Evolutionary conservation across 1,284 basidiomycete genomes (phyloP), one percentile per base, ranked within the genome.

Genomic region (Fistulinella staudtii): DNA sequence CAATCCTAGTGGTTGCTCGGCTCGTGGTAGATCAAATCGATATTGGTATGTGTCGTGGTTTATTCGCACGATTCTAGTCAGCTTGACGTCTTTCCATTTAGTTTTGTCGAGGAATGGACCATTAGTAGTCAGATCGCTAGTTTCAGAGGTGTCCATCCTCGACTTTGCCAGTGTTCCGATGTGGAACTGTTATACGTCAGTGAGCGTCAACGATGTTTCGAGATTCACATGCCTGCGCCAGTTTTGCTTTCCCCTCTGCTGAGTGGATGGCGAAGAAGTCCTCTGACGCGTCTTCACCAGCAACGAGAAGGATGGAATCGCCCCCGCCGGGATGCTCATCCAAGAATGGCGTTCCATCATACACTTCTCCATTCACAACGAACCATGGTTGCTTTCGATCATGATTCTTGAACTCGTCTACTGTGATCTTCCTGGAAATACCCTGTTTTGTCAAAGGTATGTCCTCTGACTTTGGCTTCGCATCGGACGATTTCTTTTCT

Each of bases 311-410:
- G 47, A 85, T 85, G 2, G 75, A 77, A 45, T 81, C 75, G 0
- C 71, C 67, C 3, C 83, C 82, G 14, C 83, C 83, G 0, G 82
- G 82, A 55, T 86, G 82, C 15, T 79, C 74, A 17, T 70, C 64
- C 27, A 85, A 64, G 57, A 77, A 85, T 3, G 59, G 61, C 0
- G 77, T 77, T 1, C 72, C 78, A 45, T 82, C 75, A 56, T 74
- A 75, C 14, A 76, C 77, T 54, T 84, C 72, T 8, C 77, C 79
- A 23, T 72, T 55, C 10, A 84, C 73, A 15, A 81, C 72, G 51
- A 85, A 82, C 81, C 80, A 82, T 0, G 80, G 75, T 24, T 70
- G 63, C n/a, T 69, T 55, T 6, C 64, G 63, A 17, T 66, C 68
- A 39, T 77, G 76, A 13, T 44, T 48, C 40, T 64, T 62, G 11